Base-by-base conservation (phyloP, 345 rosid genomes). In the Turnera subulata region DNA sequence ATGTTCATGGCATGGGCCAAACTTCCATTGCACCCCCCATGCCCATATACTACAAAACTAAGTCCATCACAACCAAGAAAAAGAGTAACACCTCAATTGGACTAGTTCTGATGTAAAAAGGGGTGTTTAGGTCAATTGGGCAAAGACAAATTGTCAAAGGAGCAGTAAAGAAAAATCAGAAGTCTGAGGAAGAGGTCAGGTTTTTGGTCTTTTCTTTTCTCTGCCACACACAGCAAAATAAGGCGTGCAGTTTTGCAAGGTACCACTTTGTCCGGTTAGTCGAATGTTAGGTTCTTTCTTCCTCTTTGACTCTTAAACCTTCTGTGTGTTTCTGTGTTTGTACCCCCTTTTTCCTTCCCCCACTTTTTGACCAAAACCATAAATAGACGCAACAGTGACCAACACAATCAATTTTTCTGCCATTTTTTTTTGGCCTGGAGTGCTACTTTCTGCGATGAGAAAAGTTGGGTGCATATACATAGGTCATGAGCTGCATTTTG, bases 221-320 rank as follows among this genome's bases (percentile, higher is more conserved):
- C 10, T 23, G 52, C 14, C 39, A 17, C 35, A 17, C 35, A 4
- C 35, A 42, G 23, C 2, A 62, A 6, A 14, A 23, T 14, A 65
- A 49, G 43, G 74, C 71, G 76, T 75, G 83, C 69, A 58, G 74
- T 33, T 63, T 46, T 29, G 71, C 15, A 63, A 64, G 71, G 52
- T 70, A 73, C 73, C 58, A 69, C 64, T 48, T 72, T 69, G 80
- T 77, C 79, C 68, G 65, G 58, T 53, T 68, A 19, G 56, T 59
- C 62, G 61, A 63, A 56, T 39, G 59, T 47, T 50, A 40, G 63
- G 58, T 50, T 59, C 64, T 58, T 8, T 8, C 35, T 3, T 3
- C 35, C 35, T 17, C 60, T 78, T 71, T 73, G 79, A 68, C 77
- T 58, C 55, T 55, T 32, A n/a, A n/a, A 3, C 38, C 32, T 1